Percentiles rank a stretch among this genome's conserved stretches.
phyloP scores from a whole-genome alignment of 2,329 filamentous ascomycete genomes.

The Colletotrichum tofieldiae region DNA sequence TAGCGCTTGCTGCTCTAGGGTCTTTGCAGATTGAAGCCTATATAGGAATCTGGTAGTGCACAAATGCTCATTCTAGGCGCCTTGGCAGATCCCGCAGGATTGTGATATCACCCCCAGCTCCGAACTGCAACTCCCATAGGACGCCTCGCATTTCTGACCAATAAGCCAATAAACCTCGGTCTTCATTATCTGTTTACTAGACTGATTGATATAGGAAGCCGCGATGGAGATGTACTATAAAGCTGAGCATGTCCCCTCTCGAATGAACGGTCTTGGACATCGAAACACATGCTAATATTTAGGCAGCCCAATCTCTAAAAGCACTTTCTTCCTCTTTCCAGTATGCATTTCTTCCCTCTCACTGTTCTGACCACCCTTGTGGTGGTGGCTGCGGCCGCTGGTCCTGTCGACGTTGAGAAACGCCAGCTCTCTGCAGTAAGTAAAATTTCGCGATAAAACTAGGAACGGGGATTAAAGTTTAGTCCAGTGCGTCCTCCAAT shows the following conservation, averaged over 20 bases:
- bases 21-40: background rate
- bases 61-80: background rate
- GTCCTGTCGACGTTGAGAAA: conserved; percentile 1
- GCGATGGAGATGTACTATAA: background rate
- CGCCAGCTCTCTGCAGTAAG: conserved; percentile 26
- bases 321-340: background rate
- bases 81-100: conserved; percentile 29
- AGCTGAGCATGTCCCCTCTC: too few relatives aligned
- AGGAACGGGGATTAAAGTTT: background rate
- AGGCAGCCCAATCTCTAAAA: too few relatives aligned
- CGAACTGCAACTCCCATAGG: conserved; percentile 2
- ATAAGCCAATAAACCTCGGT: background rate
- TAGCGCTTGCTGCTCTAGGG: too few relatives aligned
- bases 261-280: background rate
- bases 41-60: conserved; percentile 7
- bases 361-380: background rate
- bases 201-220: background rate
- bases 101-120: background rate
- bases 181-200: background rate
- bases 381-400: background rate
- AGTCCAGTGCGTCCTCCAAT: background rate
- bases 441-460: too few relatives aligned
- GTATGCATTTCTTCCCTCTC: conserved; percentile 1
- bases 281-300: background rate
- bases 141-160: too few relatives aligned